Conservation (phyloP, 441 rosid species). For the Pelargonium citronellum region DNA sequence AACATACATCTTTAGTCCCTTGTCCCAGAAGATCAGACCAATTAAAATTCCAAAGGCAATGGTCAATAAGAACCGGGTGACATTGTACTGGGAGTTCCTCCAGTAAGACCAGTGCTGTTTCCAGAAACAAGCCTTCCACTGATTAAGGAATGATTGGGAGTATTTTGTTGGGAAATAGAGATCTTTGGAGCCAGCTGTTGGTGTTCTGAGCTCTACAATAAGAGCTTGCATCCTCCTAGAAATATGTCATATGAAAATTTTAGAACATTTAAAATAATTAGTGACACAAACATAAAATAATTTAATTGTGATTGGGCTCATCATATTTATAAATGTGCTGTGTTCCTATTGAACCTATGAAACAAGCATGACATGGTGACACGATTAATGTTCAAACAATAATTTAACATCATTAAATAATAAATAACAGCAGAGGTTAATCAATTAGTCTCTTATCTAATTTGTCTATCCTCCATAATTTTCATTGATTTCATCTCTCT, state of each 20-base stretch:
- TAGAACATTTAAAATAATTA: background rate
- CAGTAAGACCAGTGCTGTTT: slow-evolving; percentile 77
- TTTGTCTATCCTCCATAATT: no score
- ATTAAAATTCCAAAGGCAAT: slow-evolving; percentile 49
- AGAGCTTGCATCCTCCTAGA: slow-evolving; percentile 72
- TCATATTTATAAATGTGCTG: no score
- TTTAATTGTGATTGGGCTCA: no score
- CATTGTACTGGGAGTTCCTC: slow-evolving; percentile 72
- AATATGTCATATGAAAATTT: background rate
- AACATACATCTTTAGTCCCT: slow-evolving; percentile 49
- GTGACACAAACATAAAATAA: no score
- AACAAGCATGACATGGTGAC: no score
- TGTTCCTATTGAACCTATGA: no score
- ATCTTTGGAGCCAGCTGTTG: slow-evolving; percentile 57
- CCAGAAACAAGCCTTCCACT: slow-evolving; percentile 73
- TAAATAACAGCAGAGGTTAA: no score
- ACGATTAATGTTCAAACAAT: no score
- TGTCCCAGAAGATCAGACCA: slow-evolving; percentile 76
- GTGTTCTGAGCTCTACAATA: slow-evolving; percentile 44
- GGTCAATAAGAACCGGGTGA: slow-evolving; percentile 65
- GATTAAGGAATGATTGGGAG: slow-evolving; percentile 56
- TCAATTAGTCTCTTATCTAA: no score
- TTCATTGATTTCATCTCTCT: no score
- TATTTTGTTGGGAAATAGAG: slow-evolving; percentile 54
- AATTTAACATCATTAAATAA: no score